phyloP scores from a whole-genome alignment of 2,329 filamentous ascomycete genomes.

The Endocalyx cinctus region DNA sequence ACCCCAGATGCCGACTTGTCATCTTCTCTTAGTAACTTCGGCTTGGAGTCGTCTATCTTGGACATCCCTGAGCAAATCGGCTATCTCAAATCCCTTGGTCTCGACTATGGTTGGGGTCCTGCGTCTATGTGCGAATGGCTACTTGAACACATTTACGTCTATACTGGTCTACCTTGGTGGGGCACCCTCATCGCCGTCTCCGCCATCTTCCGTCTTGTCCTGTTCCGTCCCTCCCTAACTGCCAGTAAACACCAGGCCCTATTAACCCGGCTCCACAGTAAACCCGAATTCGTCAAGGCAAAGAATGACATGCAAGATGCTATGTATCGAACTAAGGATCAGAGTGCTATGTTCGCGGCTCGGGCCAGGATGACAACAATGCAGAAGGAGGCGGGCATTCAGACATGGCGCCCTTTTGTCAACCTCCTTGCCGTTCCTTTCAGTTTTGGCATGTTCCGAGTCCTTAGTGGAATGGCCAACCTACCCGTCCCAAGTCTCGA shows the following conservation, averaged over 20 bases:
- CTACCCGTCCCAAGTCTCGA: slow-evolving; percentile 79
- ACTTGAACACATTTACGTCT: slow-evolving; percentile 80
- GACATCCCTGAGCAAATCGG: slow-evolving; percentile 71
- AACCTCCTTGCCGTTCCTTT: slow-evolving; percentile 61
- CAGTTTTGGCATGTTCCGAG: slow-evolving; percentile 75
- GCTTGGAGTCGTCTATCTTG: slow-evolving; percentile 43
- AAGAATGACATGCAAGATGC: slow-evolving; percentile 47
- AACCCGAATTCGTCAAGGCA: slow-evolving; percentile 50
- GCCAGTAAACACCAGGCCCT: slow-evolving; percentile 59
- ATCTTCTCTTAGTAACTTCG: slow-evolving; percentile 24
- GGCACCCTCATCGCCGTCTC: slow-evolving; percentile 64
- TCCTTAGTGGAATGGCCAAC: slow-evolving; percentile 67
- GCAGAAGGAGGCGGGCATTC: slow-evolving; percentile 51
- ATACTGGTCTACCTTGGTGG: slow-evolving; percentile 75
- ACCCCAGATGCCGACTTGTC: too few relatives aligned
- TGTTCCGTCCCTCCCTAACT: slow-evolving; percentile 62
- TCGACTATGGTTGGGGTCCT: slow-evolving; percentile 84
- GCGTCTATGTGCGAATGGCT: slow-evolving; percentile 68
- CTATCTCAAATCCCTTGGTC: slow-evolving; percentile 74
- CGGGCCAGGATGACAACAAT: slow-evolving; percentile 45
- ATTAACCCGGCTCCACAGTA: slow-evolving; percentile 51
- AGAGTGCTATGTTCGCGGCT: slow-evolving; percentile 38
- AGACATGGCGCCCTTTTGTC: slow-evolving; percentile 42
- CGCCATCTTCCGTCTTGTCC: slow-evolving; percentile 55
- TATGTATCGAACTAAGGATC: slow-evolving; percentile 35